A percentile compares a stretch with the other conserved stretches of the same genome.
Evolutionary conservation across 495 filamentous ascomycete species (phyloP).

Genomic region (Aspergillus sclerotioniger): DNA sequence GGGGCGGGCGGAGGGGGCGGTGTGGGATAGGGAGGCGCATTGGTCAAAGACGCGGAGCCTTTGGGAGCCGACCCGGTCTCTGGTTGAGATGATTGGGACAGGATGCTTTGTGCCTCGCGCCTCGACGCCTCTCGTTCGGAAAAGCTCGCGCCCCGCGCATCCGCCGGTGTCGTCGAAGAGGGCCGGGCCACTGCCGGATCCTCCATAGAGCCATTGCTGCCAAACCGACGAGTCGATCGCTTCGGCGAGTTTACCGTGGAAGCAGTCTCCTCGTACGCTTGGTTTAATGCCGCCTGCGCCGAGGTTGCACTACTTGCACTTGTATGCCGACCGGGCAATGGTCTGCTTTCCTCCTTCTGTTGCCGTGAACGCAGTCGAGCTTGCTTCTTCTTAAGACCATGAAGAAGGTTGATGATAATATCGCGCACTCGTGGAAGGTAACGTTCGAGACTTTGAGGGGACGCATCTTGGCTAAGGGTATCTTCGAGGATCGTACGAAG

Average conservation of each 20-base stretch:
- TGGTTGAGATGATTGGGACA: constrained; percentile 59
- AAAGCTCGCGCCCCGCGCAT: constrained; percentile 32
- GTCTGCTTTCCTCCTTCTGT: constrained; percentile 59
- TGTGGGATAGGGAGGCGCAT: constrained; percentile 44
- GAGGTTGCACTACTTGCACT: constrained; percentile 65
- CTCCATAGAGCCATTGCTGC: constrained; percentile 48
- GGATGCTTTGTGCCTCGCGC: constrained; percentile 48
- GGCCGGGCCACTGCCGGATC: constrained; percentile 47
- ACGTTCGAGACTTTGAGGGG: constrained; percentile 82
- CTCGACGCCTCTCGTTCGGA: constrained; percentile 45
- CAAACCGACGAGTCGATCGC: constrained; percentile 47
- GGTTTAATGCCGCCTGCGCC: constrained; percentile 60
- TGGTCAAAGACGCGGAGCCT: constrained; percentile 38
- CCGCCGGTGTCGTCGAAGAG: constrained; percentile 33
- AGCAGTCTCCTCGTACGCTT: constrained; percentile 63
- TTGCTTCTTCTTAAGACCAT: constrained; percentile 95
- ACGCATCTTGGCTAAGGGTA: constrained; percentile 94
- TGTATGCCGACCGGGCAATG: constrained; percentile 56
- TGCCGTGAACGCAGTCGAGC: constrained; percentile 82
- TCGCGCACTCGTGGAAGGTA: constrained; percentile 92
- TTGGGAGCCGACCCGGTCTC: constrained; percentile 40
- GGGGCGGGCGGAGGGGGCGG: constrained; percentile 75
- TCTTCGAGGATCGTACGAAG: constrained; percentile 89
- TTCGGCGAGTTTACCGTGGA: constrained; percentile 34
- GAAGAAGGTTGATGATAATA: constrained; percentile 95